Base-by-base conservation (phyloP, 768 basidiomycete genomes). In the Boletus patriciae region DNA sequence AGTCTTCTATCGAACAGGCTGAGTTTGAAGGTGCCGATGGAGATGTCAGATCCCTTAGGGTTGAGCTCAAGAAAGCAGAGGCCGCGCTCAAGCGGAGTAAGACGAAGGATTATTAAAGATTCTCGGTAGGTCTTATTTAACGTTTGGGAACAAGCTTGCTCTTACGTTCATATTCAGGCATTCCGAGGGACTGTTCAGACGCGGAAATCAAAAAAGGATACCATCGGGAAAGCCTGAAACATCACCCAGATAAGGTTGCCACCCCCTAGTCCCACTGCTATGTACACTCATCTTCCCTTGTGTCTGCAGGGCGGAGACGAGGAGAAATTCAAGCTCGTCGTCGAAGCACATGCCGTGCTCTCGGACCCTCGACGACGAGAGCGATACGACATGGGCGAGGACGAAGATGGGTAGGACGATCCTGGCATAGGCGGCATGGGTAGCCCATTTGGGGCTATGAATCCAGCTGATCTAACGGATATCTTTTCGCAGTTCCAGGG, bases 261-360 rank as follows among this genome's bases (percentile, higher is more conserved):
- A n/a, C 29, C 7, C 34, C 21, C 36, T 52, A 13, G 36, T 53
- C 33, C 18, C 15, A n/a, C 15, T 46, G 25, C 37, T 4, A 59
- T 36, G 6, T 11, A 15, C 46, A 63, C 52, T 63, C 50, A 60
- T 18, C 31, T 42, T 46, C 21, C 34, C 27, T 31, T 18, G 23
- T 54, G n/a, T n/a, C 36, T 67, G 36, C 58, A 92, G 86, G 94
- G 95, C 27, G 95, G 95, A 29, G 92, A 94, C 68, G 94, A 96
- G 65, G 96, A 97, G 68, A 90, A 92, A 64, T 98, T 98, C 83
- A 97, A 98, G 73, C 80, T 93, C 21, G 86, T 92, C 31, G 84
- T 78, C 1, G 93, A 94, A 71, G 90, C 92, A 3, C 80, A 94
- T 59, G 81, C 84, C 9, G 87, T 94, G 4, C 83, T 94, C 3